Conservation (phyloP, 305 asterid species). For the Fraxinus baroniana region DNA sequence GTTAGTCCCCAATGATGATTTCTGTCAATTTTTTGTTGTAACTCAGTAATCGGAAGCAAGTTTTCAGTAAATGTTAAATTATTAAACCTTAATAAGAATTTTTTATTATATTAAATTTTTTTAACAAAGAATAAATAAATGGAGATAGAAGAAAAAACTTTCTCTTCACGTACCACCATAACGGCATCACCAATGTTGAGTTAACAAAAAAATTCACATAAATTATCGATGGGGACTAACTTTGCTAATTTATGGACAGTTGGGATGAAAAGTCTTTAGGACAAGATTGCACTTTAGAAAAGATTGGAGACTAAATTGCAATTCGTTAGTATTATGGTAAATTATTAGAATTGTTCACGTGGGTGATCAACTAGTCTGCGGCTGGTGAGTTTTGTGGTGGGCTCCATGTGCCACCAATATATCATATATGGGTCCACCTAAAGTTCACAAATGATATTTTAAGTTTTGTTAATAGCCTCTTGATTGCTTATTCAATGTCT, state of each 20-base stretch:
- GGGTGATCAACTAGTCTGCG: neutral
- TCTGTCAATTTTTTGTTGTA: neutral
- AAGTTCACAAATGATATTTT: no score
- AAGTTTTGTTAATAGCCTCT: no score
- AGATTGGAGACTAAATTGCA: neutral
- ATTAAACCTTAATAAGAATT: neutral
- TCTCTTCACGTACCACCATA: neutral
- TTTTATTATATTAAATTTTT: neutral
- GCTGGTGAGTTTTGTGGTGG: neutral
- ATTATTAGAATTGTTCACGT: neutral
- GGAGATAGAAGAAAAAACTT: neutral
- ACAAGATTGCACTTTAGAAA: neutral
- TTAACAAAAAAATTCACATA: neutral
- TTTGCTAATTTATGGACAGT: neutral
- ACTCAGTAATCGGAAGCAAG: neutral
- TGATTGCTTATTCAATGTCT: no score
- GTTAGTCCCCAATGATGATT: no score
- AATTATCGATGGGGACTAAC: neutral
- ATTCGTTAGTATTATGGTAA: neutral
- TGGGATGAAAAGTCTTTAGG: neutral
- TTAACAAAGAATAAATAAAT: neutral
- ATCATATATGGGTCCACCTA: no score
- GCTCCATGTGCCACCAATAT: no score
- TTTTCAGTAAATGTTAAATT: neutral
- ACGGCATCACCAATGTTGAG: neutral